Evolutionary conservation across 1,284 basidiomycete genomes (phyloP), one percentile per base, ranked within the genome.

Genomic region (Kwoniella shivajii): DNA sequence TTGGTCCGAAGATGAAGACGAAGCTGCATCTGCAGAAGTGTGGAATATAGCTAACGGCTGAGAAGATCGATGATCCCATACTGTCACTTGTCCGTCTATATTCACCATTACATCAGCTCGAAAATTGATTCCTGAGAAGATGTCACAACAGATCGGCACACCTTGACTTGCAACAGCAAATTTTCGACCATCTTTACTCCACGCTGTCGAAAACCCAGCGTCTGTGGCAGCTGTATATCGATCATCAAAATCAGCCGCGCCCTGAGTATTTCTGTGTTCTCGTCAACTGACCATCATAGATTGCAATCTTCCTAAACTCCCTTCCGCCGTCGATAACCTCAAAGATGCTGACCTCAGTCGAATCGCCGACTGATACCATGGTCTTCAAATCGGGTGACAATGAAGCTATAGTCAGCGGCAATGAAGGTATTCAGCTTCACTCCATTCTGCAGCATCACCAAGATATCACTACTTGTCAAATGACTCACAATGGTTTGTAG

Each of bases 401-500:
- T 0, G 77, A 77, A 4, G 77, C 76, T 77, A 41, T 22, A 5
- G 14, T 11, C 18, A 49, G 31, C 16, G 16, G 37, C 22, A 47
- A 47, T 14, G 20, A 18, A 9, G 14, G 18, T 42, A 45, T 26
- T 31, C 4, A 20, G 11, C 14, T 38, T 24, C 33, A 24, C 22
- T 31, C 27, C 29, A 39, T 3, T 37, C 9, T 18, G 18, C 13
- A 20, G 20, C n/a, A n/a, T n/a, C n/a, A n/a, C n/a, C n/a, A n/a
- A n/a, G n/a, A n/a, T n/a, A n/a, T n/a, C n/a, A n/a, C n/a, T n/a
- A n/a, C n/a, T n/a, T n/a, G n/a, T n/a, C n/a, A n/a, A n/a, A n/a
- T n/a, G n/a, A 70, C 75, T 60, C 56, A 76, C 76, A 75, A 56
- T 78, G 77, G 62, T 78, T 78, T 26, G 76, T 72, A 14, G 77